Percentiles rank a stretch among this genome's conserved stretches.
phyloP scores from a whole-genome alignment of 73 alveolate genomes.

The Effrenium voratum region DNA sequence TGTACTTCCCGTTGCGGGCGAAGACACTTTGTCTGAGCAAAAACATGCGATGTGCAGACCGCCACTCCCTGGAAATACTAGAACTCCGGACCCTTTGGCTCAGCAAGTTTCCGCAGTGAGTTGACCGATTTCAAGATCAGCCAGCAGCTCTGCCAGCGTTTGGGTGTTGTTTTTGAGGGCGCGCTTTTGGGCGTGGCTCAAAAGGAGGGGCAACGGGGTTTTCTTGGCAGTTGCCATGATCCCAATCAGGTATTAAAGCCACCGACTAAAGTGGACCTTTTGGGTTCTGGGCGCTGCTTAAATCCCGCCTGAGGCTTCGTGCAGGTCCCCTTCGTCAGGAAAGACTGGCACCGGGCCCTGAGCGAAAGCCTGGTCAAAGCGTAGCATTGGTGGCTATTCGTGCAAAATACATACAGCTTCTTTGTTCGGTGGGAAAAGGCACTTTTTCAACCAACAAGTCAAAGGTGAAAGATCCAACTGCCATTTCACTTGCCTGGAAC shows the following conservation, averaged over 20 bases:
- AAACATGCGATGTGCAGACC: neutral
- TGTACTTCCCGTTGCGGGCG: conserved; percentile 81
- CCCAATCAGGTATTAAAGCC: too few species aligned
- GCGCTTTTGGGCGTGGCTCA: too few species aligned
- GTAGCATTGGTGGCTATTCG: neutral
- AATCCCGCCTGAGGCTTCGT: too few species aligned
- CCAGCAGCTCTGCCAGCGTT: neutral
- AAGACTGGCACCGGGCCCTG: too few species aligned
- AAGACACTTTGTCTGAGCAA: conserved; percentile 49
- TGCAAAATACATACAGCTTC: neutral
- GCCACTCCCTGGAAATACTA: neutral
- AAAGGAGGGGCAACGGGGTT: too few species aligned
- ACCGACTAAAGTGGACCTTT: too few species aligned
- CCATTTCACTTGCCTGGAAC: neutral
- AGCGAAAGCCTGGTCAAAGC: too few species aligned
- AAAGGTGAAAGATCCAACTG: neutral
- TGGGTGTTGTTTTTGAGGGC: too few species aligned
- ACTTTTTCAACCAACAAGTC: neutral
- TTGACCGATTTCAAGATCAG: neutral
- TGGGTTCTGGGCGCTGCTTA: too few species aligned
- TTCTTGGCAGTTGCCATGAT: too few species aligned
- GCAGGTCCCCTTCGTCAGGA: too few species aligned
- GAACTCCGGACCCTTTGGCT: neutral
- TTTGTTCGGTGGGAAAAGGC: neutral
- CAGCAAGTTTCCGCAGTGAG: neutral